Base-by-base conservation (phyloP, 2,329 filamentous ascomycete genomes). In the Balansia obtecta region DNA sequence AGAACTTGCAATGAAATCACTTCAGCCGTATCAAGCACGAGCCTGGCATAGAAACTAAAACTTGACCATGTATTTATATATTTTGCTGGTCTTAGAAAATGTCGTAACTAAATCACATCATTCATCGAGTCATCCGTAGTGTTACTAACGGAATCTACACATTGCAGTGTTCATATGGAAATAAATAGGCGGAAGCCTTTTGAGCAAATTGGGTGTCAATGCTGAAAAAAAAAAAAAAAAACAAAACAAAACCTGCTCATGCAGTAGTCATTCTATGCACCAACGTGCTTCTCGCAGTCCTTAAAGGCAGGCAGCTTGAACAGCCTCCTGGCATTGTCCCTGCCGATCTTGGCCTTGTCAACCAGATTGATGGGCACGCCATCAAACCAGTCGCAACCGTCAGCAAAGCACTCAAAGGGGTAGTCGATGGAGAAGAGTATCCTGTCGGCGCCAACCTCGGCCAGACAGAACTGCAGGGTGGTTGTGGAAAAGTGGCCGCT, bases 381-480 rank as follows among this genome's bases (percentile, higher is more conserved):
- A 16, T 72, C 69, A 30, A 65, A 72, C 69, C 69, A 72, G 1
- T 58, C 60, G 46, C 65, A 70, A 12, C 65, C 68, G 48, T 72
- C 66, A 9, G 63, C 60, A 30, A 72, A 71, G 0, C 57, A 68
- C 65, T 76, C 74, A 49, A 72, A 77, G 0, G 74, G 75, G 53
- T 77, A 76, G 55, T 77, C 74, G 3, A 77, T 70, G 1, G 68
- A 72, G 58, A 75, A 77, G n/a, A 77, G 55, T 38, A 77, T 72
- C 0, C 74, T 61, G 49, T 76, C 73, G 5, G 71, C 63, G 8
- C 74, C 69, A 30, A 79, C 63, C 55, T 76, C 68, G 18, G 66
- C 64, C 18, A 74, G 65, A 44, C 70, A 71, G 48, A 69, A 79
- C 53, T 76, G 65, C 43, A 79, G 60, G 1, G 74, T 75, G 1